These are phyloP conservation scores for Urtica urens DNA, from an alignment of 306 rosid genomes.

Conservation along the genomic window DNA sequence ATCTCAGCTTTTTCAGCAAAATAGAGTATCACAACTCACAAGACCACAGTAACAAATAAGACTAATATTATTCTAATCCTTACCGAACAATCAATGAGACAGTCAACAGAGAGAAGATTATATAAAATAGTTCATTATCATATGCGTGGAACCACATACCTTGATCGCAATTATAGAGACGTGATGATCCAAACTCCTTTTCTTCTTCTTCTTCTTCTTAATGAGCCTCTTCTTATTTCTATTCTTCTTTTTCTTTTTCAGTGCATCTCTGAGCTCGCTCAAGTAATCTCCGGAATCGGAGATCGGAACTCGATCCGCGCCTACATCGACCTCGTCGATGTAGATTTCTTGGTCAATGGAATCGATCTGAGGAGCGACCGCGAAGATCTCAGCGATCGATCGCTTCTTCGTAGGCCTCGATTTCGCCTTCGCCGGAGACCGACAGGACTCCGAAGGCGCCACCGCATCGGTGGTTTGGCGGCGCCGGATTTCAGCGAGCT, in stretches of 20 bases:
- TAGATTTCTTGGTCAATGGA: background rate
- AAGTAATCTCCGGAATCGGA: no score
- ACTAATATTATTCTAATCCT: no score
- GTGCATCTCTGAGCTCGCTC: background rate
- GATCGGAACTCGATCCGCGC: background rate
- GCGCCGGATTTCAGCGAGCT: conserved; percentile 45
- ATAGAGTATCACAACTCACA: conserved; percentile 16
- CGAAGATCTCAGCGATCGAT: conserved; percentile 80
- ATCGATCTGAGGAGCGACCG: conserved; percentile 62
- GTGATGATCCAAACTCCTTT: conserved; percentile 10
- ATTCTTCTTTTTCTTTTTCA: conserved; percentile 12
- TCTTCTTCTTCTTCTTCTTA: conserved; percentile 29
- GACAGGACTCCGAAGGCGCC: conserved; percentile 55
- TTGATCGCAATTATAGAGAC: conserved; percentile 28
- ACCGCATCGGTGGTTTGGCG: conserved; percentile 41
- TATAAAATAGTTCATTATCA: conserved; percentile 14
- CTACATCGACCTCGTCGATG: background rate
- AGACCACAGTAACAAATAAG: conserved; percentile 17
- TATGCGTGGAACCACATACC: conserved; percentile 48
- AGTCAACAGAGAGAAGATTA: no score
- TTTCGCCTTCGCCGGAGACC: conserved; percentile 34
- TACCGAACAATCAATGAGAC: no score
- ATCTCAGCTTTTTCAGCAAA: conserved; percentile 52
- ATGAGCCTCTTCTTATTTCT: conserved; percentile 20
- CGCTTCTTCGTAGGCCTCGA: conserved; percentile 62